Evolutionary conservation across 202 grass and related monocot species (phyloP).

Genomic region (Setaria viridis): DNA sequence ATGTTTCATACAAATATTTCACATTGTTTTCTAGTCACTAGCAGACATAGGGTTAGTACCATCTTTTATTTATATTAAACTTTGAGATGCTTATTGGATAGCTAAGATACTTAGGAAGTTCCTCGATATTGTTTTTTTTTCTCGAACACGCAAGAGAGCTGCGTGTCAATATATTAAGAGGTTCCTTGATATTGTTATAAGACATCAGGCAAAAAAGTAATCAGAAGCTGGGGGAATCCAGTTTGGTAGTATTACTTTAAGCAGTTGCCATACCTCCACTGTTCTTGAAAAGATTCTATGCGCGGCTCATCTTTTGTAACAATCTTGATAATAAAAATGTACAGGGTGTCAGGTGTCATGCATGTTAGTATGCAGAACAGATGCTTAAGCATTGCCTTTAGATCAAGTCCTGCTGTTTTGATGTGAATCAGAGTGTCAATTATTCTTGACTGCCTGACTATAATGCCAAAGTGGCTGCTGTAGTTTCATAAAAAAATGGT

Average conservation of each 20-base stretch:
- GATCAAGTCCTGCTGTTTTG: neutral
- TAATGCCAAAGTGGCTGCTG: neutral
- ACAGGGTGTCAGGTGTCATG: neutral
- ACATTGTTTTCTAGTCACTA: constrained; percentile 20
- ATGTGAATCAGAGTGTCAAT: neutral
- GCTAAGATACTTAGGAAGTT: neutral
- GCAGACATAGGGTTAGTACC: neutral
- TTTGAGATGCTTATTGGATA: neutral
- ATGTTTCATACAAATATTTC: neutral
- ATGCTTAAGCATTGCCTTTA: neutral
- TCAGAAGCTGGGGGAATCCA: constrained; percentile 29
- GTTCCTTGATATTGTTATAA: neutral
- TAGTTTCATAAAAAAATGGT: neutral
- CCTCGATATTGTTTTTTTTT: too few relatives aligned
- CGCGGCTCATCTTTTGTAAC: neutral
- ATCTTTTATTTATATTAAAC: neutral
- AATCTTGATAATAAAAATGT: neutral
- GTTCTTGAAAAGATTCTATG: constrained; percentile 7
- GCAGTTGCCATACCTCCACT: neutral
- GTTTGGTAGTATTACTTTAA: neutral
- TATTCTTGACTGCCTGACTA: neutral
- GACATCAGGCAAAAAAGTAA: neutral
- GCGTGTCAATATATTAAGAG: too few relatives aligned
- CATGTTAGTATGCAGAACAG: constrained; percentile 1
- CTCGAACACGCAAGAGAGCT: too few relatives aligned